Conservation (phyloP, 108 stramenopile genomes). For the Skeletonema grethae region DNA sequence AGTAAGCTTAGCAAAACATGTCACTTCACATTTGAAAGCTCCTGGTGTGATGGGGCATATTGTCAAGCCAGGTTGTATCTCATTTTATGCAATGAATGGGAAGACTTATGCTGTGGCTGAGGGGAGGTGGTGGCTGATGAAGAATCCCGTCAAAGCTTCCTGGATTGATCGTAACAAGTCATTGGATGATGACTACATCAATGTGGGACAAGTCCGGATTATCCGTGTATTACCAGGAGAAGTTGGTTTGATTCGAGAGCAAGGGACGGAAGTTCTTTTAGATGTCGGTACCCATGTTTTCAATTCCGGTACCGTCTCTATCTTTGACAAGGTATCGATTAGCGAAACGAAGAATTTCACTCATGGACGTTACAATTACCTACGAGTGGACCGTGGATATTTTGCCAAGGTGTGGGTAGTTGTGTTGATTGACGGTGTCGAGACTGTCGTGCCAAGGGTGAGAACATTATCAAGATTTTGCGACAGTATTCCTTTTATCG, state of each 20-base stretch:
- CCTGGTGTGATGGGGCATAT: conserved; percentile 20
- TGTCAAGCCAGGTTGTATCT: conserved; percentile 30
- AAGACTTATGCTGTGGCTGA: conserved; percentile 31
- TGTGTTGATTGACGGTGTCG: conserved; percentile 11
- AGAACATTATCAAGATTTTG: neutral
- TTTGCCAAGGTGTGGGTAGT: conserved; percentile 42
- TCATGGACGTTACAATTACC: conserved; percentile 36
- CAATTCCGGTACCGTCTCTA: conserved; percentile 26
- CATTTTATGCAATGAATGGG: conserved; percentile 32
- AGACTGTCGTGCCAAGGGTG: conserved; percentile 28
- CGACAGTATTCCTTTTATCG: no score
- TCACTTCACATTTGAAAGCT: conserved; percentile 16
- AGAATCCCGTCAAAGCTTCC: neutral
- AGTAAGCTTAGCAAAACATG: neutral
- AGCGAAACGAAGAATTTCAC: conserved; percentile 12
- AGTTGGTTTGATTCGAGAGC: conserved; percentile 25
- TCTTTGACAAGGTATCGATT: conserved; percentile 1
- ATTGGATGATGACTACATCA: conserved; percentile 17
- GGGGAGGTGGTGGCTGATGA: conserved; percentile 38
- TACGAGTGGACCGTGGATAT: conserved; percentile 35
- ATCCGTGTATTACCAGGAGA: conserved; percentile 28
- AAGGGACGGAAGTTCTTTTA: conserved; percentile 20
- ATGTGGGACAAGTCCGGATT: conserved; percentile 21
- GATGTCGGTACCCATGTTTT: conserved; percentile 49
- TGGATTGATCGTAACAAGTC: conserved; percentile 4